These are phyloP conservation scores for Collybiopsis confluens DNA, from an alignment of 768 basidiomycete species.

Conservation along the genomic window DNA sequence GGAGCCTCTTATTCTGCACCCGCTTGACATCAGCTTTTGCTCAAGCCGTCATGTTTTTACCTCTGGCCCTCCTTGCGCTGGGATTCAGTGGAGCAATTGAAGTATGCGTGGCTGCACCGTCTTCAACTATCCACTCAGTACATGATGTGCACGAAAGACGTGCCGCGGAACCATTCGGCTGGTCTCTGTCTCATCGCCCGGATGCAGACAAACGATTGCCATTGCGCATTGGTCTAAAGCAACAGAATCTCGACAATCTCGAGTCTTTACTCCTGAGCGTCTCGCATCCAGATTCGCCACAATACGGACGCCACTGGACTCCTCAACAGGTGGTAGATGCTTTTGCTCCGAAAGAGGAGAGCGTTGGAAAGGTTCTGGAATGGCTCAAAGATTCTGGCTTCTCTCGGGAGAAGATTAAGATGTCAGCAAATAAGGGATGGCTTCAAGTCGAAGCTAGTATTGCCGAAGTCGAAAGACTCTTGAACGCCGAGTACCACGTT, in stretches of 20 bases:
- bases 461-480: conserved; percentile 38
- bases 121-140: conserved; percentile 4
- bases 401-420: conserved; percentile 25
- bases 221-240: conserved; percentile 40
- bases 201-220: conserved; percentile 30
- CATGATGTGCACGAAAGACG: conserved; percentile 37
- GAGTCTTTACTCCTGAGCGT: conserved; percentile 38
- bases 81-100: too few relatives aligned
- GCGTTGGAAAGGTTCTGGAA: conserved; percentile 29
- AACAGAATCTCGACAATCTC: conserved; percentile 35
- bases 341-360: conserved; percentile 36
- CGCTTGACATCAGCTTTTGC: too few relatives aligned
- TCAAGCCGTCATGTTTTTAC: too few relatives aligned
- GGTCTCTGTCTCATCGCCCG: conserved; percentile 25
- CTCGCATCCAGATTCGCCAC: conserved; percentile 38
- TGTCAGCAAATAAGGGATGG: conserved; percentile 32
- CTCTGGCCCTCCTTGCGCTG: too few relatives aligned
- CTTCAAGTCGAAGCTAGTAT: conserved; percentile 35
- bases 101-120: background rate
- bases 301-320: conserved; percentile 45
- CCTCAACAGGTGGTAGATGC: conserved; percentile 31
- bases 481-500: conserved; percentile 37
- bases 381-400: conserved; percentile 39
- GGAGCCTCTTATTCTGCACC: too few relatives aligned
- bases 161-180: conserved; percentile 25